phyloP scores from a whole-genome alignment of 257 asterid genomes.

The Craterostigma plantagineum region DNA sequence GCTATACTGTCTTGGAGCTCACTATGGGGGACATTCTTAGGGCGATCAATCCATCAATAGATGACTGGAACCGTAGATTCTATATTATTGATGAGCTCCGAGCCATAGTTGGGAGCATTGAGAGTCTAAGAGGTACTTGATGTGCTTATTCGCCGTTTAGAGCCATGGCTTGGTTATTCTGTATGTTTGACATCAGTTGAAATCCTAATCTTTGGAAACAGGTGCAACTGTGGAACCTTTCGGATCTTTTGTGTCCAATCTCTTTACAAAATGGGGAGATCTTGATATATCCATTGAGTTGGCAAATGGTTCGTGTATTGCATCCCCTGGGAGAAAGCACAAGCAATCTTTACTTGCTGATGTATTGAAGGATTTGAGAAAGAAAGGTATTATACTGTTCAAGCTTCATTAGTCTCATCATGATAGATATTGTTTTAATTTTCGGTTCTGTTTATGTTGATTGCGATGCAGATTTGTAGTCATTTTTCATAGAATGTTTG shows the following conservation, averaged over 20 bases:
- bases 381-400: slow-evolving; percentile 32
- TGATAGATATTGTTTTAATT: background rate
- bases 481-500: no score
- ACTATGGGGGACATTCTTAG: slow-evolving; percentile 32
- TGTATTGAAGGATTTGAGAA: slow-evolving; percentile 40
- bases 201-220: slow-evolving; percentile 18
- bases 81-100: slow-evolving; percentile 36
- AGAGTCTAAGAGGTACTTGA: slow-evolving; percentile 60
- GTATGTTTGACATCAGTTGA: background rate
- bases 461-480: slow-evolving; percentile 2
- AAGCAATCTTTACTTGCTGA: slow-evolving; percentile 51
- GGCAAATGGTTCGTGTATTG: slow-evolving; percentile 43
- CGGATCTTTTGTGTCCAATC: slow-evolving; percentile 94
- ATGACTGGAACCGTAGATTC: slow-evolving; percentile 55
- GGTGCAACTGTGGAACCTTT: slow-evolving; percentile 96
- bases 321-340: slow-evolving; percentile 56
- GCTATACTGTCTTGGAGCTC: slow-evolving; percentile 27
- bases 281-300: slow-evolving; percentile 78
- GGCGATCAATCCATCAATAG: slow-evolving; percentile 32
- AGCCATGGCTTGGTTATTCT: slow-evolving; percentile 5
- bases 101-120: slow-evolving; percentile 35
- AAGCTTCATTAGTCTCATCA: no score
- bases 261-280: slow-evolving; percentile 94
- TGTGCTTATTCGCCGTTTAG: background rate
- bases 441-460: background rate